These are phyloP conservation scores for Wickerhamiella sorbophila DNA, from an alignment of 805 yeast genomes.

Conservation along the genomic window DNA sequence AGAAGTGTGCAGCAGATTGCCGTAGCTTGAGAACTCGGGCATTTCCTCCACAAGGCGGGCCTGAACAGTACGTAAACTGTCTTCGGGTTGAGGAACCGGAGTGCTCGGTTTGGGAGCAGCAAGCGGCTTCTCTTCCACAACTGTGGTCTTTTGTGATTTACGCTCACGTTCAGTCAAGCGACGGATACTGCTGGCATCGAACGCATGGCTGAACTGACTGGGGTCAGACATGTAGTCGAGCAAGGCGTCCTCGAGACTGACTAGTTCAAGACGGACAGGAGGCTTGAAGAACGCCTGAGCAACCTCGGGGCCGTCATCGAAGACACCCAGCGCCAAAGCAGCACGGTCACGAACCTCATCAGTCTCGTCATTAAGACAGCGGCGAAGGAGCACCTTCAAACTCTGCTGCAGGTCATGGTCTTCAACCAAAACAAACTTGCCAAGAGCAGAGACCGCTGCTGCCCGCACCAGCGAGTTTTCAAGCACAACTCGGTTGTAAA, in stretches of 20 bases:
- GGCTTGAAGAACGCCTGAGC: conserved; percentile 37
- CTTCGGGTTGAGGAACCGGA: conserved; percentile 12
- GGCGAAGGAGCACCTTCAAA: conserved; percentile 57
- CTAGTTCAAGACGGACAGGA: conserved; percentile 54
- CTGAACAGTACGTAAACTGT: conserved; percentile 22
- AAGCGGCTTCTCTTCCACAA: conserved; percentile 5
- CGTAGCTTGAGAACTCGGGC: conserved; percentile 61
- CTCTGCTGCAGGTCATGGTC: conserved; percentile 54
- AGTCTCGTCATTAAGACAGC: conserved; percentile 79
- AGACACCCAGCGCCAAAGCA: conserved; percentile 59
- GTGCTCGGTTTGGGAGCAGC: conserved; percentile 10
- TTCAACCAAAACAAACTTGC: conserved; percentile 71
- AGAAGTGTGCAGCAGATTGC: conserved; percentile 62
- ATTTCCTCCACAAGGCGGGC: conserved; percentile 54
- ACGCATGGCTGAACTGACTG: conserved; percentile 36
- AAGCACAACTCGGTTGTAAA: conserved; percentile 89
- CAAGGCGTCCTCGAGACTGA: conserved; percentile 64
- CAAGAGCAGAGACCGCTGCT: conserved; percentile 83
- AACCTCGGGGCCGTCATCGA: conserved; percentile 26
- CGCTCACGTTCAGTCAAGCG: conserved; percentile 27
- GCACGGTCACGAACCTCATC: conserved; percentile 99
- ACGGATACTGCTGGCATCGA: conserved; percentile 60
- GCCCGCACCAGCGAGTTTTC: conserved; percentile 93
- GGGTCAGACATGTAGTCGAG: conserved; percentile 48
- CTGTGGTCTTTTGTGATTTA: conserved; percentile 3